Evolutionary conservation across 306 rosid genomes (phyloP).

Genomic region (Prunus dulcis): DNA sequence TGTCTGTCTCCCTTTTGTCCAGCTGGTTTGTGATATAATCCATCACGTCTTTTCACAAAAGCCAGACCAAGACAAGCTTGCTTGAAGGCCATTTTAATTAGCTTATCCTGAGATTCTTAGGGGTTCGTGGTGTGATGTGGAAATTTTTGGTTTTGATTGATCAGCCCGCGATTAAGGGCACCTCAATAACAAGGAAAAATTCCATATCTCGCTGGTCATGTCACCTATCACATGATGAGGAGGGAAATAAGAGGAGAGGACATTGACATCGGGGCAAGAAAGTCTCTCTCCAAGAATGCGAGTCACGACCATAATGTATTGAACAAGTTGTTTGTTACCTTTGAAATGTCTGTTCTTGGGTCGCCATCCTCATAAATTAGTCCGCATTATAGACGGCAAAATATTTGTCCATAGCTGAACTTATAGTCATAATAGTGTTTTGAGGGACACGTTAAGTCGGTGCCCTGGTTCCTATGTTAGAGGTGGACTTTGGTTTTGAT

Average conservation of each 20-base stretch:
- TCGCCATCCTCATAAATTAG: background rate
- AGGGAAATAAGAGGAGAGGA: too few relatives aligned
- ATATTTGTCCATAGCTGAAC: background rate
- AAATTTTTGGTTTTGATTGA: background rate
- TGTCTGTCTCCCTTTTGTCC: background rate
- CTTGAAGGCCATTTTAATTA: background rate
- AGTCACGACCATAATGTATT: too few relatives aligned
- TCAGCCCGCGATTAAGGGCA: background rate
- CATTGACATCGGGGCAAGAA: too few relatives aligned
- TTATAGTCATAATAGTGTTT: background rate
- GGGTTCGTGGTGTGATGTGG: conserved; percentile 8
- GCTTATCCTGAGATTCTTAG: background rate
- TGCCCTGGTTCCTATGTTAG: too few relatives aligned
- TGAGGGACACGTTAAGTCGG: background rate
- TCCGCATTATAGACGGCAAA: background rate
- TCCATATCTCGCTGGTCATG: too few relatives aligned
- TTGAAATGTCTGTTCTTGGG: background rate
- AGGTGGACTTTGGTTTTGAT: background rate
- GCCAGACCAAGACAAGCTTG: conserved; percentile 13
- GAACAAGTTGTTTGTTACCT: too few relatives aligned
- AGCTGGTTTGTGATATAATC: conserved; percentile 3
- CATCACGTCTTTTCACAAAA: conserved; percentile 24
- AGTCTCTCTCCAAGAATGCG: too few relatives aligned
- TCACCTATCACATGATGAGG: too few relatives aligned
- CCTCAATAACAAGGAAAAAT: background rate